Conservation (phyloP, 345 rosid genomes). For the Lepidium didymum region DNA sequence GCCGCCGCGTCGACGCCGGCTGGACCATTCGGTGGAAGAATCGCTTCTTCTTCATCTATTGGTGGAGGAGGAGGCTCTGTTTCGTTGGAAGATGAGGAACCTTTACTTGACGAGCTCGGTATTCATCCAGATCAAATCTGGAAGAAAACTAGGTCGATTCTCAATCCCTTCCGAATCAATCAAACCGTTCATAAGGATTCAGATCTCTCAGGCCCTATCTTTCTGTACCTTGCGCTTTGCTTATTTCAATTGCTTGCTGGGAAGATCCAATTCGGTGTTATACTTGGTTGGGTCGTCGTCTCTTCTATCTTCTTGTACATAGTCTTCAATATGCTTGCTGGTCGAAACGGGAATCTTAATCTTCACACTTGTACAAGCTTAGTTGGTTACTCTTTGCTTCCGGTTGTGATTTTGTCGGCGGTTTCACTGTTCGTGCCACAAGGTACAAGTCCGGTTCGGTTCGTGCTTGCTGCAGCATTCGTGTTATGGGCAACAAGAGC, state of each 20-base stretch:
- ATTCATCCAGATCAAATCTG: constrained; percentile 96
- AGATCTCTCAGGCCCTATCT: constrained; percentile 84
- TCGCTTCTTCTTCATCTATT: constrained; percentile 30
- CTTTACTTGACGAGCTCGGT: constrained; percentile 92
- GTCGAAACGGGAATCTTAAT: constrained; percentile 72
- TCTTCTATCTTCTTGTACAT: constrained; percentile 81
- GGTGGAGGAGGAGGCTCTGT: constrained; percentile 32
- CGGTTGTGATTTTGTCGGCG: constrained; percentile 71
- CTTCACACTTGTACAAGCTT: constrained; percentile 88
- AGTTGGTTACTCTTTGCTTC: constrained; percentile 77
- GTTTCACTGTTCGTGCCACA: constrained; percentile 67
- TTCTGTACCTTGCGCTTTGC: constrained; percentile 68
- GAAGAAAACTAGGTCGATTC: constrained; percentile 77
- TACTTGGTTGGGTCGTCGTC: constrained; percentile 88
- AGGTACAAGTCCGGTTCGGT: constrained; percentile 40
- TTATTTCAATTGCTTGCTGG: constrained; percentile 83
- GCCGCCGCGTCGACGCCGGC: constrained; percentile 45
- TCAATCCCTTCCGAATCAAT: constrained; percentile 70
- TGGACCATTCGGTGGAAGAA: constrained; percentile 51
- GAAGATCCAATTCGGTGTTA: constrained; percentile 82
- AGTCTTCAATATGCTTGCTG: constrained; percentile 92
- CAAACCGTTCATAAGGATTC: constrained; percentile 60
- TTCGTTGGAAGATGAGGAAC: constrained; percentile 84
- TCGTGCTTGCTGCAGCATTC: constrained; percentile 42
- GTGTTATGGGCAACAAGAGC: constrained; percentile 84